Percentiles rank a stretch among this genome's conserved stretches.
Conservation (phyloP, 352 stramenopile species). For the Phytophthora foliorum region DNA sequence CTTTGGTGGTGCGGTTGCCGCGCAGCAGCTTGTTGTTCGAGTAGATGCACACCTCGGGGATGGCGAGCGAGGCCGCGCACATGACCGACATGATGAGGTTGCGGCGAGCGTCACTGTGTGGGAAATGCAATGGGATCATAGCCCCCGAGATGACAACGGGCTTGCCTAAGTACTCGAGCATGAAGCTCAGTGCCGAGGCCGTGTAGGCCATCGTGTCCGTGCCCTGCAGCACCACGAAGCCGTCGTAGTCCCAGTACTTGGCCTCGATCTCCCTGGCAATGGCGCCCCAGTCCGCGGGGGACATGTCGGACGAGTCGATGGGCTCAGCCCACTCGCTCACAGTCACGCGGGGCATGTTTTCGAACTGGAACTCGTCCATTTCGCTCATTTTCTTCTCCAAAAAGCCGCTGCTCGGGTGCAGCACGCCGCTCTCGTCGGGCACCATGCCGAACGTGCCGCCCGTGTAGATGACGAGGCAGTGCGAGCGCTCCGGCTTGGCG, state of each 20-base stretch:
- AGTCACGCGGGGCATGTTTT: slow-evolving; percentile 82
- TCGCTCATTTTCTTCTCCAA: slow-evolving; percentile 88
- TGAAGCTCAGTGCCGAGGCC: slow-evolving; percentile 96
- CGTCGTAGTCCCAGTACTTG: slow-evolving; percentile 96
- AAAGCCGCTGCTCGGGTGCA: slow-evolving; percentile 90
- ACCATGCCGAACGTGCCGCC: slow-evolving; percentile 94
- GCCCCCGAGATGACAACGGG: slow-evolving; percentile 95
- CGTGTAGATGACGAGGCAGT: slow-evolving; percentile 92
- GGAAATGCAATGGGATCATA: slow-evolving; percentile 97
- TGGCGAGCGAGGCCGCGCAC: slow-evolving; percentile 79
- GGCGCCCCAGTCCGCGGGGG: slow-evolving; percentile 90
- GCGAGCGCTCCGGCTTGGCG: slow-evolving; percentile 47
- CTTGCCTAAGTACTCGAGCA: slow-evolving; percentile 98
- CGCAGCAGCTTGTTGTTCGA: slow-evolving; percentile 97
- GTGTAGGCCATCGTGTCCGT: slow-evolving; percentile 99
- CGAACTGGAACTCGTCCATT: slow-evolving; percentile 90
- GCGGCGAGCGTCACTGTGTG: slow-evolving; percentile 96
- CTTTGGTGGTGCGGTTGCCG: slow-evolving; percentile 96
- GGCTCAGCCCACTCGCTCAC: slow-evolving; percentile 84
- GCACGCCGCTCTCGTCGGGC: slow-evolving; percentile 70
- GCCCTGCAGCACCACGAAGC: slow-evolving; percentile 97
- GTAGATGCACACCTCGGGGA: slow-evolving; percentile 94
- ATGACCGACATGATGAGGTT: slow-evolving; percentile 97
- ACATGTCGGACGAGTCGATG: slow-evolving; percentile 93
- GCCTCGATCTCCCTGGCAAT: slow-evolving; percentile 95